phyloP scores from a whole-genome alignment of 768 basidiomycete genomes.

The Phylloporus sp. region DNA sequence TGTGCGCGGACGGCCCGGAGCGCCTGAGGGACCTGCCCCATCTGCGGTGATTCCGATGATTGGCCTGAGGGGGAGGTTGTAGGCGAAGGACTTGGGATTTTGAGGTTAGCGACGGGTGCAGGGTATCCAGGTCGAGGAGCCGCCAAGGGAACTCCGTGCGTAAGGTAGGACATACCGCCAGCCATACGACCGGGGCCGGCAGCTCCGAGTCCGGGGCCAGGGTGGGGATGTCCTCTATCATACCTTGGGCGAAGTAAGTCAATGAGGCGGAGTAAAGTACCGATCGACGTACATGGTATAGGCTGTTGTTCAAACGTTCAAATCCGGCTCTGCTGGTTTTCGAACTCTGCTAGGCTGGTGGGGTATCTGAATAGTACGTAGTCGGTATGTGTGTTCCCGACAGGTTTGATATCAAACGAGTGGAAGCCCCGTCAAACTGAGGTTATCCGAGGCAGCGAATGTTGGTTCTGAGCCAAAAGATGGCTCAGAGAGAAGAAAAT shows the following conservation, averaged over 20 bases:
- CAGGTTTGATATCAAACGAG: slow-evolving; percentile 22
- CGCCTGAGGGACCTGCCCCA: slow-evolving; percentile 28
- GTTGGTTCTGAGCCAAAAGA: slow-evolving; percentile 8
- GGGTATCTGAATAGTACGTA: slow-evolving; percentile 19
- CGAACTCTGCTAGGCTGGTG: slow-evolving; percentile 34
- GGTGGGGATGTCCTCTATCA: slow-evolving; percentile 49
- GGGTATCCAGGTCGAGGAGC: slow-evolving; percentile 73
- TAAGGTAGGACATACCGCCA: slow-evolving; percentile 28
- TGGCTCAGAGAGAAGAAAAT: slow-evolving; percentile 6
- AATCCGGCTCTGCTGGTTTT: slow-evolving; percentile 43
- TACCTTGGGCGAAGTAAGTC: slow-evolving; percentile 42
- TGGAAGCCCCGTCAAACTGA: slow-evolving; percentile 25
- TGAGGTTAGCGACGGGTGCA: slow-evolving; percentile 62
- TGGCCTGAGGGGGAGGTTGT: slow-evolving; percentile 32
- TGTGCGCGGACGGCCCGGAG: slow-evolving; percentile 20
- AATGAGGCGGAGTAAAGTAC: slow-evolving; percentile 5
- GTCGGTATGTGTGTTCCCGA: slow-evolving; percentile 1
- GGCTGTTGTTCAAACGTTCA: slow-evolving; percentile 53
- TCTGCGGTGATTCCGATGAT: slow-evolving; percentile 21
- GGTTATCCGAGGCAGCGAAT: slow-evolving; percentile 21
- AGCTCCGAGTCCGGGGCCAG: slow-evolving; percentile 50
- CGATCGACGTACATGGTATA: slow-evolving; percentile 58
- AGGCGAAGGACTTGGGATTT: slow-evolving; percentile 46
- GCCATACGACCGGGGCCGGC: slow-evolving; percentile 47
- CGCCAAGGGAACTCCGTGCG: slow-evolving; percentile 44